Base-by-base conservation (phyloP, 1,284 basidiomycete species). In the Fomitiporia mediterranea region DNA sequence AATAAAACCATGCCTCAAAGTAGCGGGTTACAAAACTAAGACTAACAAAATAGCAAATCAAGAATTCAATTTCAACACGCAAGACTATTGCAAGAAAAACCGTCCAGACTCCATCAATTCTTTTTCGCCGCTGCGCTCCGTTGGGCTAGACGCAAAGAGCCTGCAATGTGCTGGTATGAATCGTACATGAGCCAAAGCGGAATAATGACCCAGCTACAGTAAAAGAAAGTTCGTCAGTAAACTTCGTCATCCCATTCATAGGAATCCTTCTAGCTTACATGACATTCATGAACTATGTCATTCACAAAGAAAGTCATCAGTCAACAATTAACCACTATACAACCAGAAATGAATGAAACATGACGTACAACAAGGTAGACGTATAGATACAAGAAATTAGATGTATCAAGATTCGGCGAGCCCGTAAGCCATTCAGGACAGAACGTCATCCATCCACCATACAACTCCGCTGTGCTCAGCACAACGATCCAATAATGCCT, bases 391-490 rank as follows among this genome's bases (percentile, higher is more conserved):
- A 78, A 70, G 43, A 74, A 70, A 63, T 91, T 88, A 1, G 82
- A 84, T 0, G 82, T 88, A 64, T 86, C 77, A 56, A 92, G 70
- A 64, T 78, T 85, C 0, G 83, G 81, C 62, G 81, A 87, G 32
- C 86, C 89, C 0, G 80, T 84, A 55, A 92, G 71, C 90, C 90
- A 92, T 68, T 91, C 88, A 1, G 89, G 89, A 65, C 82, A 84
- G 70, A 91, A 91, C 2, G 87, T 91, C 87, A 91, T 90, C 40
- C 55, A 87, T 82, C 86, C 86, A 65, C 87, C 89, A 59, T 90
- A 91, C 3, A 91, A 64, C 66, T 91, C 87, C 0, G 84, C 84
- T 1, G 86, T 88, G 64, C 81, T 79, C 44, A 89, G 67, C 2
- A 91, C 83, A 48, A 90, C 74, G 54, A 91, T 80, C 89, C 89